Percentiles rank a stretch among this genome's conserved stretches.
Conservation (phyloP, 2,329 filamentous ascomycete genomes). For the Colletotrichum sp. region DNA sequence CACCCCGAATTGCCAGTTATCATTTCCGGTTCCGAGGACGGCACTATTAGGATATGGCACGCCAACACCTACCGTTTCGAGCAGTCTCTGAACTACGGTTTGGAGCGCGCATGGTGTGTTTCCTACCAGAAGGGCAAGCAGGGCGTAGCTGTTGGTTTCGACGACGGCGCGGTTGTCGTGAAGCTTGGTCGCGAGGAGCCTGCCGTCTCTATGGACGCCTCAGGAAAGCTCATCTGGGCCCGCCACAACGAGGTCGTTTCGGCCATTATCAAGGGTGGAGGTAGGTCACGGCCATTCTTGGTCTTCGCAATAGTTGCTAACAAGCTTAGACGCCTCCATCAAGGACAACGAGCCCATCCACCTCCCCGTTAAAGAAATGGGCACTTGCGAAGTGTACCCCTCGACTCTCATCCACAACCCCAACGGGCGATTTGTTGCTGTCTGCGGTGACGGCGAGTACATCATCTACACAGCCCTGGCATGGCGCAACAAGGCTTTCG, state of each 20-base stretch:
- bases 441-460: constrained; percentile 95
- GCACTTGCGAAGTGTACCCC: constrained; percentile 95
- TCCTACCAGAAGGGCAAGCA: constrained; percentile 94
- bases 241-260: constrained; percentile 94
- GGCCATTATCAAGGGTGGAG: constrained; percentile 89
- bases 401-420: constrained; percentile 95
- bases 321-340: constrained; percentile 66
- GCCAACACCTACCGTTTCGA: constrained; percentile 96
- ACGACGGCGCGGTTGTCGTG: constrained; percentile 96
- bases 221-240: constrained; percentile 96
- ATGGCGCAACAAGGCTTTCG: constrained; percentile 97
- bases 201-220: constrained; percentile 95
- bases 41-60: constrained; percentile 98
- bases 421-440: constrained; percentile 82
- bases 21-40: constrained; percentile 96
- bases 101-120: constrained; percentile 98
- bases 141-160: constrained; percentile 93
- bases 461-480: constrained; percentile 98
- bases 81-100: constrained; percentile 92
- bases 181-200: constrained; percentile 98
- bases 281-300: constrained; percentile 38
- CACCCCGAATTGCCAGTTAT: constrained; percentile 97
- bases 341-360: constrained; percentile 91
- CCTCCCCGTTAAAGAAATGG: constrained; percentile 91
- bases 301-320: constrained; percentile 26